Base-by-base conservation (phyloP, 371 early-diverging fungal species). In the Homolaphlyctis polyrhiza region DNA sequence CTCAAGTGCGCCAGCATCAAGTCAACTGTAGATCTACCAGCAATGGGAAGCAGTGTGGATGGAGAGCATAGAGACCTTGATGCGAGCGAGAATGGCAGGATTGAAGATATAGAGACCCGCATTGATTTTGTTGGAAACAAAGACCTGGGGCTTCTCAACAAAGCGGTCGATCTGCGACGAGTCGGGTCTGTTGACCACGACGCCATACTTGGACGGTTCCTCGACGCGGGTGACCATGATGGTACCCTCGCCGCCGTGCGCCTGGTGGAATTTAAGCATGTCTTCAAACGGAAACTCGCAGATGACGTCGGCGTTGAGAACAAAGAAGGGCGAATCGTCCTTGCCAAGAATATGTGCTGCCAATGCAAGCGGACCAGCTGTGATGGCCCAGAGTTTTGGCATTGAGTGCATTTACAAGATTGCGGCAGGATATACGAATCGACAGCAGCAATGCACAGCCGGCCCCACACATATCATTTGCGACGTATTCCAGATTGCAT, bases 41-140 rank as follows among this genome's bases (percentile, higher is more conserved):
- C 29, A 54, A 14, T 16, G 25, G 16, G 45, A 45, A 16, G 45
- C 23, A 23, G 18, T 45, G 16, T 18, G 23, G 23, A 45, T 18
- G 23, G 45, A 45, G 45, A 45, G 16, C 23, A 16, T 45, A 23
- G 16, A 34, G 66, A 90, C 79, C 82, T 91, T 85, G 71, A 99
- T 97, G 61, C 97, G 88, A 54, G 93, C 80, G 60, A 99, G 77
- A 30, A 99, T 89, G 52, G 81, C 67, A 21, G 92, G 89, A 73
- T 82, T 92, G 76, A 99, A 93, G 65, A 99, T 91, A 77, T 99
- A 99, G 68, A 99, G 94, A 60, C 99, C 99, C 35, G 99, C 99
- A 78, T 99, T 99, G 80, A 99, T 97, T 75, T 92, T 89, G 85
- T 96, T 93, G 61, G 93, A 89, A 50, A 97, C 94, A 68, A 87